Evolutionary conservation across 1,284 basidiomycete species (phyloP).

Genomic region (Cryptococcus wingfieldii): DNA sequence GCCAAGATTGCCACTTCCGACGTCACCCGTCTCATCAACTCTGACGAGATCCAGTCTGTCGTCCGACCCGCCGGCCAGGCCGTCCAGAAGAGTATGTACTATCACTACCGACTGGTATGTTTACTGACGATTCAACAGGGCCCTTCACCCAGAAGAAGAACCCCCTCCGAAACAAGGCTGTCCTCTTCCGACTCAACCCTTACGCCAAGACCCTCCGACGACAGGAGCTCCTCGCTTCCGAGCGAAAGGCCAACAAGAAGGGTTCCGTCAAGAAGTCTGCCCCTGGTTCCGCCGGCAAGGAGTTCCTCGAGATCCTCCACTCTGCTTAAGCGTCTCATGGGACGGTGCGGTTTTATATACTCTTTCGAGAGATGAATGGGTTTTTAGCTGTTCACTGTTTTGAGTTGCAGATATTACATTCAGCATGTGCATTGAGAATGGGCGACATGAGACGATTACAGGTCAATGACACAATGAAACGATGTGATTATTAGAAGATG

Average conservation of each 20-base stretch:
- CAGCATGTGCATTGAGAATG: background rate
- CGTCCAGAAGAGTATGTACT: constrained; percentile 49
- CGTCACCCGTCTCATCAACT: constrained; percentile 97
- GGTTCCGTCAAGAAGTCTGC: constrained; percentile 48
- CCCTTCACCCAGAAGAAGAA: constrained; percentile 99
- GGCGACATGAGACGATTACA: background rate
- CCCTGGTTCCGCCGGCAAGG: constrained; percentile 64
- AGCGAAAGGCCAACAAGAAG: constrained; percentile 40
- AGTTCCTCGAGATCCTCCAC: constrained; percentile 80
- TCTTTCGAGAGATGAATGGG: too few relatives aligned
- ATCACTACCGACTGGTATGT: background rate
- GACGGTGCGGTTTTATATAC: too few relatives aligned
- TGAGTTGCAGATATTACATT: background rate
- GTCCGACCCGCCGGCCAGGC: constrained; percentile 66
- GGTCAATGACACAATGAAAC: too few relatives aligned
- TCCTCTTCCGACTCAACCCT: constrained; percentile 98
- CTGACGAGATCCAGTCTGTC: constrained; percentile 91
- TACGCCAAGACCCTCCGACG: constrained; percentile 92
- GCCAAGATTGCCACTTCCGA: constrained; percentile 98
- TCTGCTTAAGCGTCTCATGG: constrained; percentile 61
- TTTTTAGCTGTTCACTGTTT: background rate
- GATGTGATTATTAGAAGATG: too few relatives aligned
- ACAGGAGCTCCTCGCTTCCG: constrained; percentile 62
- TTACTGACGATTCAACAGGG: constrained; percentile 42
- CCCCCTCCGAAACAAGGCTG: constrained; percentile 90